phyloP scores from a whole-genome alignment of 352 stramenopile genomes.

The Phytophthora kernoviae region DNA sequence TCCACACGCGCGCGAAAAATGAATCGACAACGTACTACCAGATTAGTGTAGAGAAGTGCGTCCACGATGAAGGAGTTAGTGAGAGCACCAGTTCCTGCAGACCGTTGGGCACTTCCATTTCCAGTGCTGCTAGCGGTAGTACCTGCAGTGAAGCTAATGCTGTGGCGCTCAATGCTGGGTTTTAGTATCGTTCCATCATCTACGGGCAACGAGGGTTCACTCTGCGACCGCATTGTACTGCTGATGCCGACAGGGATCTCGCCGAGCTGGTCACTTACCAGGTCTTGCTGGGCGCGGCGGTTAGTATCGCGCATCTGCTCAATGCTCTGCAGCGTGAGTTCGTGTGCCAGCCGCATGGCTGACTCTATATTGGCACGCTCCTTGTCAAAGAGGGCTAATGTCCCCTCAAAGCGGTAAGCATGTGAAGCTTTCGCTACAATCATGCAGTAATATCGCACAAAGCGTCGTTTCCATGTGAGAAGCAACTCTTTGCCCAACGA shows the following conservation, averaged over 20 bases:
- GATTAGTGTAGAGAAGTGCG: conserved; percentile 76
- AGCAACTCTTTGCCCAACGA: conserved; percentile 65
- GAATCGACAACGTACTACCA: conserved; percentile 79
- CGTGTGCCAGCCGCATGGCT: conserved; percentile 72
- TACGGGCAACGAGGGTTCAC: conserved; percentile 22
- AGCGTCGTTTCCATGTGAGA: conserved; percentile 79
- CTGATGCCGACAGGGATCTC: conserved; percentile 8
- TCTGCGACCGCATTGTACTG: conserved; percentile 31
- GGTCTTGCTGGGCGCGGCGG: conserved; percentile 38
- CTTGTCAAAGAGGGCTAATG: conserved; percentile 74
- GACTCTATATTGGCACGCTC: conserved; percentile 85
- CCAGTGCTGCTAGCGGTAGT: conserved; percentile 14
- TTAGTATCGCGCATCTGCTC: conserved; percentile 68
- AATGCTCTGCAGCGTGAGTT: conserved; percentile 78
- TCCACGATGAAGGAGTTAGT: conserved; percentile 78
- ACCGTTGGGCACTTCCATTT: conserved; percentile 11
- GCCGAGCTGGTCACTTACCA: conserved; percentile 32
- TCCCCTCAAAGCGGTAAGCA: conserved; percentile 76
- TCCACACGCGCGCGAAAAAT: conserved; percentile 83
- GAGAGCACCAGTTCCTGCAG: conserved; percentile 18
- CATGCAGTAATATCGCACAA: conserved; percentile 88
- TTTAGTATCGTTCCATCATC: conserved; percentile 14
- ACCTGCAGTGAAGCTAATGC: conserved; percentile 23
- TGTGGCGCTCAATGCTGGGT: conserved; percentile 27
- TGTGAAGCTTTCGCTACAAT: conserved; percentile 78